Base-by-base conservation (phyloP, 1,284 basidiomycete species). In the Sporisorium scitamineum region DNA sequence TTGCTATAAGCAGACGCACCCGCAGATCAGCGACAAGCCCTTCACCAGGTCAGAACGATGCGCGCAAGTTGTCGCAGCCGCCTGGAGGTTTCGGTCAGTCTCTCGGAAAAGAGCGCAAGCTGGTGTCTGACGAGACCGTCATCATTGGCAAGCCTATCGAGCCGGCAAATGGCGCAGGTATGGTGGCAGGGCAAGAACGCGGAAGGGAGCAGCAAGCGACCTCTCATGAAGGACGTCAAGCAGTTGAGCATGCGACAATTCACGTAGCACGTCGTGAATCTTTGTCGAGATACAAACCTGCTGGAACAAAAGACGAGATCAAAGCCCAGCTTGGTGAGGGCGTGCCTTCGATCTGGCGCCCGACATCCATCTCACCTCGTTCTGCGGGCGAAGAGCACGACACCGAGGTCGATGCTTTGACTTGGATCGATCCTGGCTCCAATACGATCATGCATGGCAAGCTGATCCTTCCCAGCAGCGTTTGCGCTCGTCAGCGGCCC, bases 101-200 rank as follows among this genome's bases (percentile, higher is more conserved):
- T 1, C 48, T 58, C 16, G 58, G 39, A 5, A 57, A 53, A 22
- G 59, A 55, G 7, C 65, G 70, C 9, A 58, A 22, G n/a, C 55
- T 73, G 5, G 65, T 73, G 1, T 47, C 58, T 11, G 61, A 73
- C 7, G 65, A 73, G 47, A 64, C 66, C 2, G 54, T 73, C 39
- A 52, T 69, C 22, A 73, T 73, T 18, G 61, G 70, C 41, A 54
- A 37, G 26, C 32, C 32, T 18, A 31, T 31, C n/a, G 41, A 56
- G 42, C 32, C 52, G 6, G 32, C 31, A 13, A 32, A 50, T 1
- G 32, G 14, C n/a, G 55, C 16, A 24, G 29, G 20, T 4, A 10
- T 16, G 16, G 39, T 26, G 18, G 13, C 27, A 10, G 18, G 39
- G 27, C 26, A 27, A 31, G 26, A 16, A 22, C 42, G 9, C 7